Conservation (phyloP, 441 rosid species). For the Pelargonium fulgidum region DNA sequence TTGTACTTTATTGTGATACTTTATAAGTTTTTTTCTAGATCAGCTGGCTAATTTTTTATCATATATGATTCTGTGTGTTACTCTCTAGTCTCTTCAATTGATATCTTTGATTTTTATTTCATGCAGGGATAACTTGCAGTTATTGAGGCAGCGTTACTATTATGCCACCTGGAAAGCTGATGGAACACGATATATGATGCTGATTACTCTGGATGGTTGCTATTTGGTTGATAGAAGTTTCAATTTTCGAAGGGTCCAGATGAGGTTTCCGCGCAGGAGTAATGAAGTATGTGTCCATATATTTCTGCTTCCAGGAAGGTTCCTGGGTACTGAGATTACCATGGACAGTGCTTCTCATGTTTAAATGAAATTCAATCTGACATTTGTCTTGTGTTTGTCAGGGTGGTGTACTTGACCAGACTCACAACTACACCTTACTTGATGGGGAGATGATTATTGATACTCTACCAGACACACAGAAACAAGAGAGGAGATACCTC, state of each 20-base stretch:
- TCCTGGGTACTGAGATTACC: conserved; percentile 19
- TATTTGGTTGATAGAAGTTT: conserved; percentile 85
- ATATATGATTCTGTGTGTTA: neutral
- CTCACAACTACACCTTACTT: conserved; percentile 81
- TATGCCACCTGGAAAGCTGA: conserved; percentile 99
- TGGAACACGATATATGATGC: conserved; percentile 98
- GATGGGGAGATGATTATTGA: conserved; percentile 99
- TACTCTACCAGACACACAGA: conserved; percentile 74
- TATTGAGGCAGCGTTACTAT: conserved; percentile 91
- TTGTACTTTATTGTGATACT: neutral
- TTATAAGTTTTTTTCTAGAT: neutral
- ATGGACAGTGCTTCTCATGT: conserved; percentile 13
- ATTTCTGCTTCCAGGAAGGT: conserved; percentile 17
- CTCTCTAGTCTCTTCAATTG: neutral
- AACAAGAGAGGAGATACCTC: conserved; percentile 97
- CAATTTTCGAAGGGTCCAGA: conserved; percentile 86
- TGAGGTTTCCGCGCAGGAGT: conserved; percentile 85
- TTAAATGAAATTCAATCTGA: conserved; percentile 17
- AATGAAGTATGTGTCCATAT: conserved; percentile 52
- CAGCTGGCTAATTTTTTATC: neutral
- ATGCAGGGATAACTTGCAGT: conserved; percentile 84
- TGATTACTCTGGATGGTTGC: conserved; percentile 83
- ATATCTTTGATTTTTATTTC: neutral
- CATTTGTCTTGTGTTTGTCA: conserved; percentile 26
- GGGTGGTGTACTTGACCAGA: conserved; percentile 39